These are phyloP conservation scores for Tephrocybe rancida DNA, from an alignment of 768 basidiomycete species.

Conservation along the genomic window DNA sequence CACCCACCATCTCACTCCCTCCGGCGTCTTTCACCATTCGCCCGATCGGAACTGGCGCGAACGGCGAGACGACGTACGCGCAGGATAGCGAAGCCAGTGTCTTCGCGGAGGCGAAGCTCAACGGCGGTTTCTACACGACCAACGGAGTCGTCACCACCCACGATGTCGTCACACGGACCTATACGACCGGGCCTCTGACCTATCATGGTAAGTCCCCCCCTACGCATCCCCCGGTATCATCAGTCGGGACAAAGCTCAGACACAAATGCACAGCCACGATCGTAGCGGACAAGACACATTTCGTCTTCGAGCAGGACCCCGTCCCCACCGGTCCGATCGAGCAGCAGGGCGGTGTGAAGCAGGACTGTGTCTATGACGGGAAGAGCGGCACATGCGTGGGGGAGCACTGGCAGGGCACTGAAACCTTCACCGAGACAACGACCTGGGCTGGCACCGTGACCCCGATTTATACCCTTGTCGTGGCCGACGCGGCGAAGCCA, in stretches of 20 bases:
- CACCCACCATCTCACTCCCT: background rate
- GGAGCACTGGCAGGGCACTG: background rate
- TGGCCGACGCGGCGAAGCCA: background rate
- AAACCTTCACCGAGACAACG: background rate
- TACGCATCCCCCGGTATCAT: too few species aligned
- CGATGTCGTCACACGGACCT: background rate
- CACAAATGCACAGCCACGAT: background rate
- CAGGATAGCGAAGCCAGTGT: background rate
- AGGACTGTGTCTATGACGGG: background rate
- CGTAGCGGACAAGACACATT: background rate
- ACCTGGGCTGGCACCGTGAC: background rate
- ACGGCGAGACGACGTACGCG: constrained; percentile 2
- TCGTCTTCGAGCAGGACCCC: background rate
- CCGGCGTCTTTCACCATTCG: background rate
- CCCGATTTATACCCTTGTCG: background rate
- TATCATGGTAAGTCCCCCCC: constrained; percentile 2
- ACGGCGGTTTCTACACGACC: constrained; percentile 4
- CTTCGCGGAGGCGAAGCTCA: background rate
- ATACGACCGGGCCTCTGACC: background rate
- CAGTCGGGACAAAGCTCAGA: too few species aligned
- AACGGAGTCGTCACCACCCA: constrained; percentile 1
- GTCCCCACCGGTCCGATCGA: background rate
- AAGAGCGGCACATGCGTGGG: background rate
- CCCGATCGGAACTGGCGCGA: constrained; percentile 2
- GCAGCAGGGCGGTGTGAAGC: background rate